Percentiles rank a stretch among this genome's conserved stretches.
phyloP scores from a whole-genome alignment of 2,329 filamentous ascomycete genomes.

The Neocucurbitaria cava region DNA sequence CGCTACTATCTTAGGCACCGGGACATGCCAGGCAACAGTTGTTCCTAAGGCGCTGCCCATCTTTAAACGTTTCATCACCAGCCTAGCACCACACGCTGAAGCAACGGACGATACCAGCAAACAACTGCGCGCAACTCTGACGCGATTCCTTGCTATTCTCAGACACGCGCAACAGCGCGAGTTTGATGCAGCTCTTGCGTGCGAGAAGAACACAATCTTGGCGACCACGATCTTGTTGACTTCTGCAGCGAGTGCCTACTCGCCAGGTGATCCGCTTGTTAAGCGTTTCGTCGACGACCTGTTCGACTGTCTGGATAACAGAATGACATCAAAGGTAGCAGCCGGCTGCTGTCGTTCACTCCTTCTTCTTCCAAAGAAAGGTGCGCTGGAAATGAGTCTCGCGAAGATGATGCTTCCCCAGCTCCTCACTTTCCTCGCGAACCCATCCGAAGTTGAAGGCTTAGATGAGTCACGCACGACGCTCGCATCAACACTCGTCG shows the following conservation, averaged over 20 bases:
- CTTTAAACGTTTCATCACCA: constrained; percentile 86
- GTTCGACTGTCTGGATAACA: constrained; percentile 80
- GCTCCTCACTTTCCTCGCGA: constrained; percentile 76
- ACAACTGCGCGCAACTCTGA: constrained; percentile 82
- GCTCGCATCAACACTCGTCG: constrained; percentile 75
- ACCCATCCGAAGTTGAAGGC: constrained; percentile 71
- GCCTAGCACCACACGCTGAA: constrained; percentile 62
- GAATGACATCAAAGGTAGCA: constrained; percentile 87
- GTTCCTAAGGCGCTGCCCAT: constrained; percentile 90
- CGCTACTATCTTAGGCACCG: constrained; percentile 86
- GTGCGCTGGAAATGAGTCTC: constrained; percentile 62
- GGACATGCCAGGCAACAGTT: constrained; percentile 84
- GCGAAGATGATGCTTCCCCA: constrained; percentile 76
- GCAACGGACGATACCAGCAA: constrained; percentile 62
- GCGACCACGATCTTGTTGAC: constrained; percentile 90
- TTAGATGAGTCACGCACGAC: constrained; percentile 76
- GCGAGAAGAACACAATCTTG: constrained; percentile 91
- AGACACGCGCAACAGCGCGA: constrained; percentile 78
- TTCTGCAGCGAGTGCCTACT: constrained; percentile 75
- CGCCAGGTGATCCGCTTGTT: constrained; percentile 77
- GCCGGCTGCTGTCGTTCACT: constrained; percentile 89
- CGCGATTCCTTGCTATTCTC: constrained; percentile 82
- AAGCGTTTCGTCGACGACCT: constrained; percentile 79
- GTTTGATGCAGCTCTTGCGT: constrained; percentile 77
- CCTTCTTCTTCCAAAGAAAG: constrained; percentile 67